Evolutionary conservation across 1,284 basidiomycete genomes (phyloP).

Genomic region (Coniferiporia sulphurascens): DNA sequence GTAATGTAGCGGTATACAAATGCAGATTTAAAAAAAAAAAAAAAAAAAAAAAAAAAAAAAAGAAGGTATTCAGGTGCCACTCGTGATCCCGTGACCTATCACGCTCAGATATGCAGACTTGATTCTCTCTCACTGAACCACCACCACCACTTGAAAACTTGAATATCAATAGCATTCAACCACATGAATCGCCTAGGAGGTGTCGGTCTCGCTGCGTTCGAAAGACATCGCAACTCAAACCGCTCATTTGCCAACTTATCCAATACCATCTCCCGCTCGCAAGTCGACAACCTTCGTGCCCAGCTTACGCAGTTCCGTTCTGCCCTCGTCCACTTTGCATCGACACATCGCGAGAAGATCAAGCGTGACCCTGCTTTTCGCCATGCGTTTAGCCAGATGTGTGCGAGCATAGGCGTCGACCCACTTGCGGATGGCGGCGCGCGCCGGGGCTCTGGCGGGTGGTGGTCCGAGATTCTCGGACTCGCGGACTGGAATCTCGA

Average conservation of each 20-base stretch:
- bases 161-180: no score
- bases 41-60: no score
- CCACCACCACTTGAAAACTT: no score
- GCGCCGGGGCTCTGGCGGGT: slow-evolving; percentile 45
- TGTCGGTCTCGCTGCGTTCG: slow-evolving; percentile 72
- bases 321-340: slow-evolving; percentile 78
- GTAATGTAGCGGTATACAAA: no score
- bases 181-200: slow-evolving; percentile 66
- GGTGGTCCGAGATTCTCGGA: slow-evolving; percentile 86
- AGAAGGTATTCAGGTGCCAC: no score
- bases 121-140: background rate
- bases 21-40: no score
- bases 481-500: slow-evolving; percentile 95
- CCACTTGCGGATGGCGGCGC: slow-evolving; percentile 68
- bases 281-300: slow-evolving; percentile 73
- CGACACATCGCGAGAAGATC: slow-evolving; percentile 82
- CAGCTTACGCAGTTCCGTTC: slow-evolving; percentile 85
- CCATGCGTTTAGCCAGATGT: slow-evolving; percentile 95
- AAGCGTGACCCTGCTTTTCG: slow-evolving; percentile 83
- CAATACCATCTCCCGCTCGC: slow-evolving; percentile 67
- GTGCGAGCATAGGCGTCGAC: slow-evolving; percentile 90
- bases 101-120: background rate
- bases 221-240: slow-evolving; percentile 65
- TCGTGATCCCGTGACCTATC: no score
- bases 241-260: slow-evolving; percentile 81